A percentile compares a stretch with the other conserved stretches of the same genome.
Evolutionary conservation across 2,329 filamentous ascomycete genomes (phyloP).

Genomic region (Metarhizium robertsii): DNA sequence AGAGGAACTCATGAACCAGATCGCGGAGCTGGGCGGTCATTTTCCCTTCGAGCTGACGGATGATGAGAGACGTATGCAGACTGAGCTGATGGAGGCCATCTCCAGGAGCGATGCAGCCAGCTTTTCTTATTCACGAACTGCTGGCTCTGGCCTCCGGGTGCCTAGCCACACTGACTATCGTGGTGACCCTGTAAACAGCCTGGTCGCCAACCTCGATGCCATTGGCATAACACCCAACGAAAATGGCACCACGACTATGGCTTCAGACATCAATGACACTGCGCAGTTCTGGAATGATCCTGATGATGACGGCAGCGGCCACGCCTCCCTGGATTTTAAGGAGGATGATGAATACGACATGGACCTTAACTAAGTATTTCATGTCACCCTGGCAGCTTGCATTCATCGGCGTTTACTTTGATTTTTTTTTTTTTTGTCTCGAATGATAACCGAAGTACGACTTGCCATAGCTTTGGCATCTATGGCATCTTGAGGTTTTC

Average conservation of each 20-base stretch:
- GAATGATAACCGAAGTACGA: background rate
- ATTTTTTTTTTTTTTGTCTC: background rate
- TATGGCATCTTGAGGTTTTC: background rate
- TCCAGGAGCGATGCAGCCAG: conserved; percentile 65
- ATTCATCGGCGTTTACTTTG: conserved; percentile 10
- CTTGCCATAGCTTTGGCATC: background rate
- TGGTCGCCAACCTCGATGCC: conserved; percentile 25
- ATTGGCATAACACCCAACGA: conserved; percentile 30
- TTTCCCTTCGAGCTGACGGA: conserved; percentile 80
- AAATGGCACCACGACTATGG: conserved; percentile 25
- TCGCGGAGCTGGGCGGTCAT: conserved; percentile 61
- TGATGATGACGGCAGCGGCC: conserved; percentile 63
- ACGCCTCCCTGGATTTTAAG: conserved; percentile 66
- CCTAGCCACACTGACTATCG: conserved; percentile 89
- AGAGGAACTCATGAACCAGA: conserved; percentile 70
- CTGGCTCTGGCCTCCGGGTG: conserved; percentile 79
- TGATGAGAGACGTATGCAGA: conserved; percentile 92
- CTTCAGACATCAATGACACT: conserved; percentile 38
- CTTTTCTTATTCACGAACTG: conserved; percentile 77
- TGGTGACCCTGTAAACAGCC: conserved; percentile 60
- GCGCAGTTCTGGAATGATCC: conserved; percentile 58
- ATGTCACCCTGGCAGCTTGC: conserved; percentile 5
- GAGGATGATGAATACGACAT: conserved; percentile 92
- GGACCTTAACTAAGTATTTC: conserved; percentile 45
- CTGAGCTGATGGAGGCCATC: conserved; percentile 80